Evolutionary conservation across 257 asterid species (phyloP).

Genomic region (Solanum pimpinellifolium): DNA sequence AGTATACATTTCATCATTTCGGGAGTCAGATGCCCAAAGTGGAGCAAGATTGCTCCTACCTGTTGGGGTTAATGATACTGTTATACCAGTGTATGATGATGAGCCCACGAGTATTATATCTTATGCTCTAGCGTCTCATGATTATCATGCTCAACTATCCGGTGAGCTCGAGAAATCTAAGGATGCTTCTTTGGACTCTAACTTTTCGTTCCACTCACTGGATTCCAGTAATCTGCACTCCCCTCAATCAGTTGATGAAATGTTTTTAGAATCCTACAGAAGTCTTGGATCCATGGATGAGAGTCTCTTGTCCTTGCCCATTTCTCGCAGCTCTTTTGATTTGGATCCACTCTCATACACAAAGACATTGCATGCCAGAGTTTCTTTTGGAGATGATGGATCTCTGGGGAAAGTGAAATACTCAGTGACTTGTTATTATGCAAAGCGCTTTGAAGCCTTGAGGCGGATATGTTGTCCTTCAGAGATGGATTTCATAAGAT

Average conservation of each 20-base stretch:
- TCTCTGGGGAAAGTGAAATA: constrained; percentile 70
- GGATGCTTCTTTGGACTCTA: constrained; percentile 27
- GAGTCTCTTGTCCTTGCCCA: constrained; percentile 31
- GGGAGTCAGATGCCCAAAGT: constrained; percentile 49
- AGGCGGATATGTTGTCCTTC: constrained; percentile 83
- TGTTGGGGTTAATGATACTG: constrained; percentile 58
- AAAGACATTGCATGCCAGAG: constrained; percentile 60
- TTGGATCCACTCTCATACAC: constrained; percentile 51
- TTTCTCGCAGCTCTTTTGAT: constrained; percentile 45
- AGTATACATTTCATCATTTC: constrained; percentile 58
- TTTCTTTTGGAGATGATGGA: constrained; percentile 56
- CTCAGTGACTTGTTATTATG: constrained; percentile 68
- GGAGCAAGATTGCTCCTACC: constrained; percentile 69
- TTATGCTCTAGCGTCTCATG: constrained; percentile 56
- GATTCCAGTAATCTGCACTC: constrained; percentile 42
- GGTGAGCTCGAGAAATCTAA: constrained; percentile 55
- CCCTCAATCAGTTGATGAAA: constrained; percentile 46
- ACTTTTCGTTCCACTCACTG: constrained; percentile 28
- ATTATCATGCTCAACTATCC: constrained; percentile 42
- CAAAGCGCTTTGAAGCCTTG: constrained; percentile 76
- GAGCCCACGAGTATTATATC: constrained; percentile 95
- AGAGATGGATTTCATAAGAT: constrained; percentile 66
- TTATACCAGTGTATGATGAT: constrained; percentile 78
- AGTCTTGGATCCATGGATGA: constrained; percentile 69
- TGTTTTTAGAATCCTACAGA: constrained; percentile 44